These are phyloP conservation scores for Neopestalotiopsis sp. DNA, from an alignment of 2,329 filamentous ascomycete genomes.

Conservation along the genomic window DNA sequence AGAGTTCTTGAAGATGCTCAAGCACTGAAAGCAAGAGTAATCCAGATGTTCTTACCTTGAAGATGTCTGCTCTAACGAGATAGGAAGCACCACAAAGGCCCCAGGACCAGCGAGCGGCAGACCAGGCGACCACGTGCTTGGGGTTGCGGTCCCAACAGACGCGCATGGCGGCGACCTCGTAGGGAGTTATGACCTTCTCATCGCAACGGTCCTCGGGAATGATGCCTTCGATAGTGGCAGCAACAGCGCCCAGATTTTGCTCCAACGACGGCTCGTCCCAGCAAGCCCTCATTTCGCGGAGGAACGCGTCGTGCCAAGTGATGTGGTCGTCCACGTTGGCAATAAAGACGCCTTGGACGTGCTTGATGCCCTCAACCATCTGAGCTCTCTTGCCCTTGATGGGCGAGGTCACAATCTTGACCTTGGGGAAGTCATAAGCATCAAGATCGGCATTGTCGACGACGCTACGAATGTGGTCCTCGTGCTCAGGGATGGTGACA, in stretches of 20 bases:
- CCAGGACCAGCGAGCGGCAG: slow-evolving; percentile 8
- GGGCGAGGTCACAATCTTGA: background rate
- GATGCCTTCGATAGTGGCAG: background rate
- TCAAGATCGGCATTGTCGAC: slow-evolving; percentile 20
- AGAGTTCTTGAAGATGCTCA: too few species aligned
- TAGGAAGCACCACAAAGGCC: slow-evolving; percentile 5
- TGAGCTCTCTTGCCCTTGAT: background rate
- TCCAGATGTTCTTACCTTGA: background rate
- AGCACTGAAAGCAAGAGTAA: background rate
- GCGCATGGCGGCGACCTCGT: slow-evolving; percentile 17
- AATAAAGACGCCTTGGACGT: background rate
- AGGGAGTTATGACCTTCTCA: slow-evolving; percentile 5
- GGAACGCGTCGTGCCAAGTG: background rate
- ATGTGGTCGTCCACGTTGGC: background rate
- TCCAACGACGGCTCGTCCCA: background rate
- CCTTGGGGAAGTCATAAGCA: slow-evolving; percentile 4
- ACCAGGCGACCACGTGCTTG: background rate
- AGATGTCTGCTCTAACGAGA: background rate
- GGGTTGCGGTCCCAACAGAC: slow-evolving; percentile 13
- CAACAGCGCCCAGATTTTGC: background rate
- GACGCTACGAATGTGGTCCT: background rate
- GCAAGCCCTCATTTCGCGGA: background rate
- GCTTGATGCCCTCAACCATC: background rate
- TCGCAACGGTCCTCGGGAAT: slow-evolving; percentile 16
- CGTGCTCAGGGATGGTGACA: background rate